Percentiles rank a stretch among this genome's conserved stretches.
phyloP scores from a whole-genome alignment of 345 rosid species.

The Murraya koenigii region DNA sequence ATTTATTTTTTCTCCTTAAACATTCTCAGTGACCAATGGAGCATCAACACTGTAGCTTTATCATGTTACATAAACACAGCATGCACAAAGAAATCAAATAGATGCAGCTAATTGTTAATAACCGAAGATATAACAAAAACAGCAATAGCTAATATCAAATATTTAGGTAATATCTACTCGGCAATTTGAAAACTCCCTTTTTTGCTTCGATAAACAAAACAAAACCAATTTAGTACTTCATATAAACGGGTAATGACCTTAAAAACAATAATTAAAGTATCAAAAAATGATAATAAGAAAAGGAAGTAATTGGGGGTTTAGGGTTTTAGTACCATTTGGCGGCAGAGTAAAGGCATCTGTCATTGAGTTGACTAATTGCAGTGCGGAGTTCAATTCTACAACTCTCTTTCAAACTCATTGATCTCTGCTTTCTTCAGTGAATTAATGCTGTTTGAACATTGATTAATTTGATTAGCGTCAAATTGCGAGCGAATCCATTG shows the following conservation, averaged over 20 bases:
- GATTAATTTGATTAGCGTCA: background rate
- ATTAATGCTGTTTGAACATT: background rate
- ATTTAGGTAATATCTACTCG: background rate
- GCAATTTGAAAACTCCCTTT: background rate
- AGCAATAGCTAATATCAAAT: background rate
- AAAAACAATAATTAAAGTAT: too few species aligned
- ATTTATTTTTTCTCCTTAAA: background rate
- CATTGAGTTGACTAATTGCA: slow-evolving; percentile 78
- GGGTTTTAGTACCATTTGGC: slow-evolving; percentile 84
- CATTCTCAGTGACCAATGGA: background rate
- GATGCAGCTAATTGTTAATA: background rate
- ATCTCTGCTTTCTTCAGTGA: background rate
- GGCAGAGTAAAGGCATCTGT: slow-evolving; percentile 86
- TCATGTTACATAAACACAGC: background rate
- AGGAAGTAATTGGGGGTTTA: slow-evolving; percentile 20
- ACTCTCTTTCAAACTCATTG: slow-evolving; percentile 74
- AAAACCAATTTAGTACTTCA: background rate
- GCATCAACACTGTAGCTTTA: background rate
- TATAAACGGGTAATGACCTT: too few species aligned
- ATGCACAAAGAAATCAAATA: background rate
- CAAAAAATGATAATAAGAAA: background rate
- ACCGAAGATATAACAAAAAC: background rate
- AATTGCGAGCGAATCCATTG: background rate
- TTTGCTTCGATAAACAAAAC: background rate
- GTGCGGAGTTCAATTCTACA: slow-evolving; percentile 79